Conservation (phyloP, 495 filamentous ascomycete species). For the Talaromyces stipitatus region DNA sequence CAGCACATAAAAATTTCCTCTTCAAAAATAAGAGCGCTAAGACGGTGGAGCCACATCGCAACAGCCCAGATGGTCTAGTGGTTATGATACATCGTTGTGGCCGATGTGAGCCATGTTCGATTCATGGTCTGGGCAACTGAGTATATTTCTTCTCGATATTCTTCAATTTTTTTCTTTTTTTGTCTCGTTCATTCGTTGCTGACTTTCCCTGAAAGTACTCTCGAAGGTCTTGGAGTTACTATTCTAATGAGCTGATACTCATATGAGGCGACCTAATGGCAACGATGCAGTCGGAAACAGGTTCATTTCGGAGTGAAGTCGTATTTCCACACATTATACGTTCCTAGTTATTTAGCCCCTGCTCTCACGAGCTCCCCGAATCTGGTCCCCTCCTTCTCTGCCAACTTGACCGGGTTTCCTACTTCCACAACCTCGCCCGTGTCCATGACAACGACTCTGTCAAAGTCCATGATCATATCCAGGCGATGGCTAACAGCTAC, state of each 20-base stretch:
- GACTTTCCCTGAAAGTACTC: too few relatives aligned
- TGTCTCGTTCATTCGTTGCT: too few relatives aligned
- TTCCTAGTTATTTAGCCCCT: not conserved
- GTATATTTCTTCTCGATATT: not conserved
- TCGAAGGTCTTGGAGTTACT: too few relatives aligned
- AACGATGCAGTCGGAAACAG: too few relatives aligned
- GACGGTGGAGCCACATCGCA: not conserved
- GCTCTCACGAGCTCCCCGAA: not conserved
- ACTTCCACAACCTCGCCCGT: constrained; percentile 30
- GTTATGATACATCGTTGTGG: not conserved
- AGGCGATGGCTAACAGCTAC: constrained; percentile 41
- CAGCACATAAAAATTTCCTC: too few relatives aligned
- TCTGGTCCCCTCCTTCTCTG: not conserved
- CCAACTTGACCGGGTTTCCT: constrained; percentile 24
- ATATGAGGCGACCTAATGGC: too few relatives aligned
- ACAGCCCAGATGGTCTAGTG: not conserved
- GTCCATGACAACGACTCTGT: constrained; percentile 39
- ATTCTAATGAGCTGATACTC: too few relatives aligned
- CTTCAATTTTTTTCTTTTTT: not conserved
- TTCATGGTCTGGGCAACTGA: not conserved
- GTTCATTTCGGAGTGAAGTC: too few relatives aligned
- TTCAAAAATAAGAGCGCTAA: too few relatives aligned
- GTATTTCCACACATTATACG: too few relatives aligned
- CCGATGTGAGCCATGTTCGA: not conserved
- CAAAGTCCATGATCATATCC: constrained; percentile 38